Conservation (phyloP, 495 filamentous ascomycete species). For the Hypoxylon intermedium region DNA sequence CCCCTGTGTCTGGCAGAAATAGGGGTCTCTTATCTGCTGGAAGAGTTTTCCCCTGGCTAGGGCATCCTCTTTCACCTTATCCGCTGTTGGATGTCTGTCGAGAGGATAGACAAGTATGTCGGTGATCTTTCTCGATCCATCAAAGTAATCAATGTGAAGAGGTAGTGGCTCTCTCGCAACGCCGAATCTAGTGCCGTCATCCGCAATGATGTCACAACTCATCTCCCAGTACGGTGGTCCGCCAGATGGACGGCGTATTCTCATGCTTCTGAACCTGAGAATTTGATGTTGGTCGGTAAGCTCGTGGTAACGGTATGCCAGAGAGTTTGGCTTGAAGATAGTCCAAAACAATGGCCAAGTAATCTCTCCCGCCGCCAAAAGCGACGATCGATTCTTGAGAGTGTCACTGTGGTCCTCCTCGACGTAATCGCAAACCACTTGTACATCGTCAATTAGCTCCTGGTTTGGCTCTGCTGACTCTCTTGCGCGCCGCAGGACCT, state of each 20-base stretch:
- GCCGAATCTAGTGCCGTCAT: not conserved
- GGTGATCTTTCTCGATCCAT: not conserved
- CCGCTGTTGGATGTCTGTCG: not conserved
- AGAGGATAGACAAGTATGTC: slow-evolving; percentile 1
- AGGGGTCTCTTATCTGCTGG: not conserved
- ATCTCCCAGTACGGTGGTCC: not conserved
- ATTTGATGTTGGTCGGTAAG: not conserved
- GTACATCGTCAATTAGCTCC: slow-evolving; percentile 1
- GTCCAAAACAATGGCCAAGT: slow-evolving; percentile 2
- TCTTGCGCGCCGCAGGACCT: not conserved
- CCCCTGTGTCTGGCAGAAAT: not conserved
- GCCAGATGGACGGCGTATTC: not conserved
- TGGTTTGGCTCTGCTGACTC: not conserved
- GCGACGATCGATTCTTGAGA: not conserved
- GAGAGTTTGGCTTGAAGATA: not conserved
- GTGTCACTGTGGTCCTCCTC: not conserved
- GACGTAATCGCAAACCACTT: not conserved
- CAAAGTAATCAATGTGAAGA: not conserved
- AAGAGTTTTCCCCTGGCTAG: not conserved
- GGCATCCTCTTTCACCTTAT: not conserved
- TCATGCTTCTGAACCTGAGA: not conserved
- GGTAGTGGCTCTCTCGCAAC: not conserved
- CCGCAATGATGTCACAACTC: slow-evolving; percentile 1
- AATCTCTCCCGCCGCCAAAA: not conserved
- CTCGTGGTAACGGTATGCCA: slow-evolving; percentile 1